Evolutionary conservation across 352 stramenopile genomes (phyloP).

Genomic region (Thraustochytrium sp.): DNA sequence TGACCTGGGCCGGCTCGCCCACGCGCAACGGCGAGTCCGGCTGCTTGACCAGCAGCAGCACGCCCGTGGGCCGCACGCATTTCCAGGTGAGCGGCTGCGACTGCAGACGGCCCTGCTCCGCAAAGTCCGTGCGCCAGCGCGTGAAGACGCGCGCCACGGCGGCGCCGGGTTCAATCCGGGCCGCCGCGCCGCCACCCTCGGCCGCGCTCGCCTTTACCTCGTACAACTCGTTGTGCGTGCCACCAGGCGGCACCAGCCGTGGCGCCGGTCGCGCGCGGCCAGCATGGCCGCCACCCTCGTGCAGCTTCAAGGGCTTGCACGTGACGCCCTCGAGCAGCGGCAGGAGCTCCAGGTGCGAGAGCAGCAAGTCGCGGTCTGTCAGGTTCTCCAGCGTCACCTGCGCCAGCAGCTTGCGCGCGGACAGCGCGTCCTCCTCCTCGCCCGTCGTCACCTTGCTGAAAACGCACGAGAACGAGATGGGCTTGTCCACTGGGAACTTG

Average conservation of each 20-base stretch:
- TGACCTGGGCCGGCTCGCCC: not conserved
- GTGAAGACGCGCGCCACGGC: not conserved
- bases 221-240: not conserved
- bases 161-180: not conserved
- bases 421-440: not conserved
- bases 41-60: not conserved
- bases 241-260: not conserved
- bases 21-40: not conserved
- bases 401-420: not conserved
- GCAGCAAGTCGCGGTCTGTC: not conserved
- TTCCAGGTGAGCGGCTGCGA: slow-evolving; percentile 19
- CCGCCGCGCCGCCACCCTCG: not conserved
- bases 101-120: slow-evolving; percentile 14
- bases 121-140: slow-evolving; percentile 33
- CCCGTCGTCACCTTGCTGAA: not conserved
- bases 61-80: not conserved
- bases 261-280: not conserved
- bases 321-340: not conserved
- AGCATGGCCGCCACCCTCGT: not conserved
- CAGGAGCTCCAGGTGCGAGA: not conserved
- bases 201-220: not conserved
- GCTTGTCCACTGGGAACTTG: slow-evolving; percentile 16
- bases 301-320: not conserved
- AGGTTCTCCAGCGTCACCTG: not conserved
- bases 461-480: not conserved